Base-by-base conservation (phyloP, 2,329 filamentous ascomycete genomes). In the Trichoderma hamatum region DNA sequence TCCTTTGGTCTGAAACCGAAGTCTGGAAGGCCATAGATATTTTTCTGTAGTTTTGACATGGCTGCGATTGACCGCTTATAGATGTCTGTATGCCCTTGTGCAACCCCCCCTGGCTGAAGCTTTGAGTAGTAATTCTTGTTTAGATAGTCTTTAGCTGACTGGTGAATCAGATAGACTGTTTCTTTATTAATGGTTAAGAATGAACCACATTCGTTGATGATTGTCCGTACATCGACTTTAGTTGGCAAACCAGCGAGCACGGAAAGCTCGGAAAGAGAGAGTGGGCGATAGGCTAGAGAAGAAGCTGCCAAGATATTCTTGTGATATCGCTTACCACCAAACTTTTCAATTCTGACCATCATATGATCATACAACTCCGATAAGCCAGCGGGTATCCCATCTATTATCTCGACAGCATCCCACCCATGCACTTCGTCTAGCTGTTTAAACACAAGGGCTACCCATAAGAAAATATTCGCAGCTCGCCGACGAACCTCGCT, bases 81-180 rank as follows among this genome's bases (percentile, higher is more conserved):
- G 2, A 84, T 77, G 0, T 10, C n/a, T 16, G 74, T 64, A 69
- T 83, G 78, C 19, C 70, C 69, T 7, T 73, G 58, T n/a, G 66
- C 43, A 9, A 67, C 43, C 1, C 79, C 75, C 49, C 59, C 30
- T 49, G 16, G 76, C 75, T 67, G 81, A 78, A 16, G 81, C 72
- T n/a, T 71, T 58, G n/a, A 65, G 10, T 21, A 46, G 55, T 68
- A 71, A 71, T 2, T 74, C 59, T 30, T 70, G n/a, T 6, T 69
- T 3, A 84, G 60, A 71, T 75, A 82, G 49, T 84, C 82, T 63
- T 82, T 82, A 3, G 80, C 82, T 13, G 81, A 83, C 67, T 83
- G 78, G 69, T 84, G 81, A 0, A 84, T 74, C 54, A 84, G 78
- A 46, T 76, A 80, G 13, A 83, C 69, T 0, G 34, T 73, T 4